Conservation (phyloP, 352 stramenopile genomes). For the Phytophthora fragariaefolia region DNA sequence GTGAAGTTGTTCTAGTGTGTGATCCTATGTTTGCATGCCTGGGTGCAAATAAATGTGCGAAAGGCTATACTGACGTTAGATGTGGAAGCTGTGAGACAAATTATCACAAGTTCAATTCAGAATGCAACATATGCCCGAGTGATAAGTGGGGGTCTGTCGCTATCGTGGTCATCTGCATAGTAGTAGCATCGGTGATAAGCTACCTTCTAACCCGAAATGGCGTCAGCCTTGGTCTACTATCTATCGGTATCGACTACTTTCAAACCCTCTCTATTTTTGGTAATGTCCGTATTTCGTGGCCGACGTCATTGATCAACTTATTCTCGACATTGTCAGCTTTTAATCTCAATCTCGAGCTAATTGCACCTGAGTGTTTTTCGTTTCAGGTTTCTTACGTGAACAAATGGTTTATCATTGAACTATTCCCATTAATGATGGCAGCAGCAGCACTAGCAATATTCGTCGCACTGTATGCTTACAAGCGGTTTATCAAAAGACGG, state of each 20-base stretch:
- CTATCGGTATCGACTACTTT: conserved; percentile 88
- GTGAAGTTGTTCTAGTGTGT: conserved; percentile 56
- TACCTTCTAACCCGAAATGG: conserved; percentile 66
- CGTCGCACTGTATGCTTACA: conserved; percentile 60
- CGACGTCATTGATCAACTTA: conserved; percentile 56
- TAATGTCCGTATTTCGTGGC: conserved; percentile 74
- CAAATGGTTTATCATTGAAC: conserved; percentile 75
- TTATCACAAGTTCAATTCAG: conserved; percentile 71
- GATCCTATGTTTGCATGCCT: conserved; percentile 66
- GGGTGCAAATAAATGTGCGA: conserved; percentile 54
- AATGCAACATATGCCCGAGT: conserved; percentile 61
- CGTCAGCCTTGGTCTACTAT: conserved; percentile 74
- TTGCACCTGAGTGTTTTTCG: conserved; percentile 82
- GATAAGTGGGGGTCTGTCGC: conserved; percentile 64
- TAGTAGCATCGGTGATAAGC: conserved; percentile 54
- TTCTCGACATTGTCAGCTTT: conserved; percentile 79
- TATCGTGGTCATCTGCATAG: conserved; percentile 57
- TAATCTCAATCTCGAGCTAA: conserved; percentile 87
- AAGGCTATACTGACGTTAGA: conserved; percentile 50
- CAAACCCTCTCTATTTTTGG: conserved; percentile 88
- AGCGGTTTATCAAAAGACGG: conserved; percentile 57
- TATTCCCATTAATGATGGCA: conserved; percentile 59
- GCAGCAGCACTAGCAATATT: conserved; percentile 55
- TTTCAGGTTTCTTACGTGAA: conserved; percentile 74
- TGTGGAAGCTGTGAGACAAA: conserved; percentile 55